A percentile compares a stretch with the other conserved stretches of the same genome.
Conservation (phyloP, 768 basidiomycete species). For the Baorangia bicolor region DNA sequence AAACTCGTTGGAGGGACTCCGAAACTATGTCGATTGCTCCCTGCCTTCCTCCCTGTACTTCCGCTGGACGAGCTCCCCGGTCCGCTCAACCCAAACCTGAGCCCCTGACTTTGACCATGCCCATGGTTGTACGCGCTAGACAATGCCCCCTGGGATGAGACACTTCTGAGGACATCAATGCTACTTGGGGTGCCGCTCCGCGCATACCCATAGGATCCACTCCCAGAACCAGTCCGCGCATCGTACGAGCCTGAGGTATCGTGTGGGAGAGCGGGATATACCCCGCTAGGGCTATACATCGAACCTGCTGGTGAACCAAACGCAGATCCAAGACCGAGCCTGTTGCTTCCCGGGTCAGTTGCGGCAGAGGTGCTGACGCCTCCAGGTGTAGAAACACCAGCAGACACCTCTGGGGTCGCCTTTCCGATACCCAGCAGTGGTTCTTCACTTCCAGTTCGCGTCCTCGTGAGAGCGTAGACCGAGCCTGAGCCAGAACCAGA, state of each 20-base stretch:
- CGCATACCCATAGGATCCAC: conserved; percentile 24
- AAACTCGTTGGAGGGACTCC: conserved; percentile 31
- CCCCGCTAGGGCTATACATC: conserved; percentile 16
- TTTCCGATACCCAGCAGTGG: conserved; percentile 23
- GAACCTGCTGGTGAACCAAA: conserved; percentile 29
- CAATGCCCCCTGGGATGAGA: conserved; percentile 33
- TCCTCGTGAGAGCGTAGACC: conserved; percentile 28
- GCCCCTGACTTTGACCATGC: conserved; percentile 15
- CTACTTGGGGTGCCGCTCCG: conserved; percentile 28
- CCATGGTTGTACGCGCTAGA: conserved; percentile 21
- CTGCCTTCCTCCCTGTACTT: conserved; percentile 14
- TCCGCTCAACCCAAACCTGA: conserved; percentile 19
- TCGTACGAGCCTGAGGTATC: conserved; percentile 23
- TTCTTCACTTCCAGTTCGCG: conserved; percentile 32
- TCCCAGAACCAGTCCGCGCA: conserved; percentile 20
- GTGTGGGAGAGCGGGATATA: conserved; percentile 3
- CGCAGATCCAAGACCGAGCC: conserved; percentile 27
- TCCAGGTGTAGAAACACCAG: conserved; percentile 1
- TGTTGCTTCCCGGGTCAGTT: conserved; percentile 11
- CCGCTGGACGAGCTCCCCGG: conserved; percentile 21
- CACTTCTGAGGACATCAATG: conserved; percentile 27
- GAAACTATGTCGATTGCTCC: conserved; percentile 9
- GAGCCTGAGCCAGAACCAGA: conserved; percentile 28
- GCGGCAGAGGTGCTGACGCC: conserved; percentile 6
- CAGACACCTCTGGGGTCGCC: conserved; percentile 3